Evolutionary conservation across 257 asterid species (phyloP), one percentile per base, ranked within the genome.

Genomic region (Fraxinus excelsior): DNA sequence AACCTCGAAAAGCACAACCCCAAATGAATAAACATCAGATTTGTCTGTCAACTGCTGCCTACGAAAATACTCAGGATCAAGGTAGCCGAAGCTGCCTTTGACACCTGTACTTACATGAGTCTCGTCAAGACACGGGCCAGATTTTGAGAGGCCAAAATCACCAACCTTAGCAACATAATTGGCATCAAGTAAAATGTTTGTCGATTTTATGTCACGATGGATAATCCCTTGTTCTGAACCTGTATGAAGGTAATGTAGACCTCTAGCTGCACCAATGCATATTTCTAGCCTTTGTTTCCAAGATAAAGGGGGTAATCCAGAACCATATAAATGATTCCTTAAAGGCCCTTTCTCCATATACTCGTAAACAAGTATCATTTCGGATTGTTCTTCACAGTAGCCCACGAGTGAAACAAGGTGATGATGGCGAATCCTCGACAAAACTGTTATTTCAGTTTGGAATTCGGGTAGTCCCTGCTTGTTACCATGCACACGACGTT

Each of bases 191-290:
- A 92, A 67, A 29, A 92, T 92, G 86, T 92, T 92, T 12, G 97
- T 88, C 1, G 96, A 90, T 42, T 92, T 92, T 46, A 92, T 86
- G 84, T 92, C 97, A 0, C 97, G 90, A 44, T 92, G 97, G 62
- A 92, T 92, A 77, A 92, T 85, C 79, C 96, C 97, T 67, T 90
- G 96, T 13, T 94, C 92, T 1, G 90, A 90, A 7, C 97, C 97
- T 0, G 97, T 92, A 81, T 92, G 97, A 3, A 92, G 92, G 51
- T 92, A 92, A 75, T 92, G 97, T 26, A 92, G 85, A 9, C 97
- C 97, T 74, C 97, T 72, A 25, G 97, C 97, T 14, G 97, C 96
- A n/a, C 97, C 97, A 8, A 92, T 90, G 89, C 97, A 92, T 70
- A 92, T 84, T 72, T 92, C 97, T 0, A 92, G 92, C 82, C 97